Conservation (phyloP, 371 early-diverging fungal species). For the Blakeslea trispora region DNA sequence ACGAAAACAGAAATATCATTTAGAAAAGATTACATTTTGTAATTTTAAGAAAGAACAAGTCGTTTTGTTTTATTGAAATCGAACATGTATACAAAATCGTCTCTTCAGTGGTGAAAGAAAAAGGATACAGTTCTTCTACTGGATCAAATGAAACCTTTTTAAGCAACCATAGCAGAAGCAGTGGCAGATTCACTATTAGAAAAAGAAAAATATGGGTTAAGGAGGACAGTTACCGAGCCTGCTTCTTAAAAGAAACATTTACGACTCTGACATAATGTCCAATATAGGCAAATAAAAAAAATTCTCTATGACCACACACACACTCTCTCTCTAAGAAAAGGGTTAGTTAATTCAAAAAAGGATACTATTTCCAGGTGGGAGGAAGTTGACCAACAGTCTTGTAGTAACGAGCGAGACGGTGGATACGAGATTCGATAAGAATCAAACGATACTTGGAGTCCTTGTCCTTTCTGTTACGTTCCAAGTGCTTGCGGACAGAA, state of each 20-base stretch:
- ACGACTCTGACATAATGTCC: slow-evolving; percentile 24
- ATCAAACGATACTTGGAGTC: slow-evolving; percentile 99
- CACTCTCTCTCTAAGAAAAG: slow-evolving; percentile 3
- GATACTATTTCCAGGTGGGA: slow-evolving; percentile 97
- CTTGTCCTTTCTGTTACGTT: slow-evolving; percentile 98
- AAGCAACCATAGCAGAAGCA: slow-evolving; percentile 54
- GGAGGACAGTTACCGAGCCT: slow-evolving; percentile 46
- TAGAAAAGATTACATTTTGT: no score
- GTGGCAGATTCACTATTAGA: slow-evolving; percentile 51
- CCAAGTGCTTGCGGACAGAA: slow-evolving; percentile 98
- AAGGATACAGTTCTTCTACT: neutral
- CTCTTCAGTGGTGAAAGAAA: neutral
- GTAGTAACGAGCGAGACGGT: slow-evolving; percentile 99
- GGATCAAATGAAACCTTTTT: slow-evolving; percentile 12
- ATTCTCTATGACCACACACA: slow-evolving; percentile 3
- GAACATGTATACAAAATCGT: neutral
- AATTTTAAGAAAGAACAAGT: no score
- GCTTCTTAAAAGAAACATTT: slow-evolving; percentile 6
- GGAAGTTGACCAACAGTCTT: slow-evolving; percentile 97
- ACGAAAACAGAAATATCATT: no score
- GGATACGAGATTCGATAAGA: slow-evolving; percentile 98
- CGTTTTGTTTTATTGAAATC: no score
- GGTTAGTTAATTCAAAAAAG: slow-evolving; percentile 45
- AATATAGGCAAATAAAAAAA: slow-evolving; percentile 26
- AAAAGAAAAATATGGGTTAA: slow-evolving; percentile 41